These are phyloP conservation scores for Hemileia vastatrix DNA, from an alignment of 1,284 basidiomycete species.

Conservation along the genomic window DNA sequence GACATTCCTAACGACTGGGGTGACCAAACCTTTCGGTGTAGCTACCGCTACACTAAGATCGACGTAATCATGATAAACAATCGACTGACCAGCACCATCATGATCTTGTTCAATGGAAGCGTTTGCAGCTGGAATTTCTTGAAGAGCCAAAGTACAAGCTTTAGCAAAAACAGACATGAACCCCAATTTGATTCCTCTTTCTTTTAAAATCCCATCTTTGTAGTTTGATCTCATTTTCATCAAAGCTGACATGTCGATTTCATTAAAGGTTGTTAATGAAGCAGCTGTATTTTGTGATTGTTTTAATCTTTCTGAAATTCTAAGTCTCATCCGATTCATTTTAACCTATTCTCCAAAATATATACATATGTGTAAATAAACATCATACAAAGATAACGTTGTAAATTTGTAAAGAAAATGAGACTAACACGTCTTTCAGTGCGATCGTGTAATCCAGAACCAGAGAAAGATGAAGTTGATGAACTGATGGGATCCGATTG, in stretches of 20 bases:
- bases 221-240: conserved; percentile 90
- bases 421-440: conserved; percentile 16
- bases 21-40: conserved; percentile 94
- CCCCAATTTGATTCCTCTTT: conserved; percentile 90
- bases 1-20: conserved; percentile 85
- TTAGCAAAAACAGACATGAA: conserved; percentile 97
- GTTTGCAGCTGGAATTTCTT: conserved; percentile 89
- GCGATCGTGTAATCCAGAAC: conserved; percentile 28
- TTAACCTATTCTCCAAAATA: conserved; percentile 56
- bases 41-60: conserved; percentile 91
- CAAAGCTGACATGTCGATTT: conserved; percentile 95
- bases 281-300: conserved; percentile 96
- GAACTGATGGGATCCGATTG: conserved; percentile 20
- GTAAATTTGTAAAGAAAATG: background rate
- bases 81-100: conserved; percentile 21
- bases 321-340: conserved; percentile 94
- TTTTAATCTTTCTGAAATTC: conserved; percentile 95
- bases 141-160: conserved; percentile 72
- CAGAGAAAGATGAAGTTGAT: conserved; percentile 49
- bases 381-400: background rate
- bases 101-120: conserved; percentile 68
- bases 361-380: background rate
- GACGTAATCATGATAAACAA: conserved; percentile 28
- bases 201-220: conserved; percentile 87
- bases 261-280: conserved; percentile 96